These are phyloP conservation scores for Emmonsia crescens DNA, from an alignment of 2,329 filamentous ascomycete genomes.

Conservation along the genomic window DNA sequence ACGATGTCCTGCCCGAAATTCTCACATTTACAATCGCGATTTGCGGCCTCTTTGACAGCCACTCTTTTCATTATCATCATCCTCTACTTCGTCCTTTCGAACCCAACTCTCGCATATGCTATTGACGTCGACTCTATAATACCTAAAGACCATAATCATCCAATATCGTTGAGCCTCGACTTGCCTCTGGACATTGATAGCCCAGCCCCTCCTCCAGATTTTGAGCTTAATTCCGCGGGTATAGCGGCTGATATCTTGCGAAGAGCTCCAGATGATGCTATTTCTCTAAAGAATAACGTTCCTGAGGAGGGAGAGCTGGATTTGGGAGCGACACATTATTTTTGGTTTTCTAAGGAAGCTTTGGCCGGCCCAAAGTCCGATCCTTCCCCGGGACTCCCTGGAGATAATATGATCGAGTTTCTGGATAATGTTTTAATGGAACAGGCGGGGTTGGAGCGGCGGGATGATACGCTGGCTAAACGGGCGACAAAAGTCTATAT, in stretches of 20 bases:
- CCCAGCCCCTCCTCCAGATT: conserved; percentile 6
- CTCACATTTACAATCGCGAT: conserved; percentile 60
- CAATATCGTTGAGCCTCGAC: conserved; percentile 30
- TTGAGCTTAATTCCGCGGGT: conserved; percentile 23
- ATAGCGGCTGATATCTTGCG: conserved; percentile 41
- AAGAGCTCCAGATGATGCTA: conserved; percentile 41
- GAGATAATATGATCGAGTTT: conserved; percentile 11
- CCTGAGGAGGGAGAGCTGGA: conserved; percentile 49
- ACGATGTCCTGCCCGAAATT: conserved; percentile 40
- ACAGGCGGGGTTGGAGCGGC: conserved; percentile 14
- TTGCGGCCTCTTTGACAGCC: conserved; percentile 55
- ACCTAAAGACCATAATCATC: conserved; percentile 38
- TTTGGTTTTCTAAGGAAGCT: conserved; percentile 50
- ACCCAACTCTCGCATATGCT: conserved; percentile 51
- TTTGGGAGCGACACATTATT: conserved; percentile 52
- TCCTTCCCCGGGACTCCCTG: conserved; percentile 16
- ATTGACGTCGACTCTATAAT: conserved; percentile 41
- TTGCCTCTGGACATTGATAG: background rate
- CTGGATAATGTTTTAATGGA: conserved; percentile 16
- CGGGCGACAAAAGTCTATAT: conserved; percentile 54
- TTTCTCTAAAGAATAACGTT: conserved; percentile 53
- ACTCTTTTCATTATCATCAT: conserved; percentile 49
- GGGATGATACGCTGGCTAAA: conserved; percentile 14
- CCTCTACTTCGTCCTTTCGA: conserved; percentile 51
- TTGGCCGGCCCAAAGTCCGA: conserved; percentile 38